Evolutionary conservation across 306 rosid species (phyloP).

Genomic region (Cucurbita argyrosperma): DNA sequence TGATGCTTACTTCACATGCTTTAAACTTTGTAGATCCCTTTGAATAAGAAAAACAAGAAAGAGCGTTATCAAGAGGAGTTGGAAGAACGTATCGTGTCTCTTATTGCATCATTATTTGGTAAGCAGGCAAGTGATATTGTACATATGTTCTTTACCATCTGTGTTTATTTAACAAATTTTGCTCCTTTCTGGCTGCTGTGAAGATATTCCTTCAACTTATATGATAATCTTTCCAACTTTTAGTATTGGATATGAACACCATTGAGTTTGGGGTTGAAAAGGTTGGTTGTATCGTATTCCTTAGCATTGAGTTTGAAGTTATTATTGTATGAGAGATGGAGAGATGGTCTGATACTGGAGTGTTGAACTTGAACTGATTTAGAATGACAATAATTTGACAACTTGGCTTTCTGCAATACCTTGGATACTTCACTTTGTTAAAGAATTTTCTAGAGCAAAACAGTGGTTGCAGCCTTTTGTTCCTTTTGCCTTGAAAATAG

Average conservation of each 20-base stretch:
- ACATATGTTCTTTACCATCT: neutral
- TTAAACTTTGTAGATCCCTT: slow-evolving; percentile 35
- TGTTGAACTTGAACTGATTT: neutral
- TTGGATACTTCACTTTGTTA: neutral
- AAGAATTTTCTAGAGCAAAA: neutral
- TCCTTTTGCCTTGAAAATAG: neutral
- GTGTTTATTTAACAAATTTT: neutral
- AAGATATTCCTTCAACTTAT: neutral
- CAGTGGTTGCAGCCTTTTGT: neutral
- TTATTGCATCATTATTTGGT: slow-evolving; percentile 89
- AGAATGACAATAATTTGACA: neutral
- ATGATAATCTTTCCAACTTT: neutral
- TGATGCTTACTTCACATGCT: slow-evolving; percentile 11
- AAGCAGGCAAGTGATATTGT: slow-evolving; percentile 53
- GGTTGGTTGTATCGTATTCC: neutral
- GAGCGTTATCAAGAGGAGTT: slow-evolving; percentile 83
- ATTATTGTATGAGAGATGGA: neutral
- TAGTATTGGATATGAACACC: neutral
- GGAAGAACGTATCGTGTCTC: slow-evolving; percentile 80
- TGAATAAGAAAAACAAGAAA: slow-evolving; percentile 71
- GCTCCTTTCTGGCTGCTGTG: neutral
- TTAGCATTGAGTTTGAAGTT: neutral
- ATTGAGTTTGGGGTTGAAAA: neutral
- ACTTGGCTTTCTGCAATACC: neutral
- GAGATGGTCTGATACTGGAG: neutral